Evolutionary conservation across 176 grass and related monocot species (phyloP), one percentile per base, ranked within the genome.

Genomic region (Elaeis guineensis): DNA sequence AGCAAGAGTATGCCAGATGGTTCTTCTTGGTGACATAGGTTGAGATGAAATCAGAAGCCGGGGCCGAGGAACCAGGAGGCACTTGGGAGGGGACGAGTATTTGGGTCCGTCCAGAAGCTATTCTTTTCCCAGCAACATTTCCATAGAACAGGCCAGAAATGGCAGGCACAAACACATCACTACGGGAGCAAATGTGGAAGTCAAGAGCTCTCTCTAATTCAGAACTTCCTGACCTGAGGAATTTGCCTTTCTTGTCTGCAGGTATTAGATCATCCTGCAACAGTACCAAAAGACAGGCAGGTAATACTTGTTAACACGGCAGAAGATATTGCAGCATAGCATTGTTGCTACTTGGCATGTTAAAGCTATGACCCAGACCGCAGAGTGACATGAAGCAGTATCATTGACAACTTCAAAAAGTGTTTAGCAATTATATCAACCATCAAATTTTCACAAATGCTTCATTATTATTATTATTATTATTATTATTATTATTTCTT

Each of bases 1-100:
- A 80, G 56, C 78, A 80, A 16, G 70, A 80, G 70, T 80, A 69
- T 5, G 59, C 78, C 48, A 74, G n/a, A 69, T 80, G 78, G 64
- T 55, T 75, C 64, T 80, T 80, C 71, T 80, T 65, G 30, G 71
- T 57, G 19, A 75, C 51, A 64, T 58, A 70, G n/a, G 64, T 16
- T 14, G 78, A 80, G 52, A 75, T 4, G 26, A 80, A 80, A 52
- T 80, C 71, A 21, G 52, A 65, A 49, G 55, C 16, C 2, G 14
- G 16, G 19, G 64, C 57, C 0, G 65, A 54, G 17, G 16, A 26
- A 39, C 30, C 55, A 16, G 51, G 39, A 16, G 51, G 39, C 11
- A 67, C 50, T 60, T 55, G 61, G 20, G 44, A 4, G 17, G 77
- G 69, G 11, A 57, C 70, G 18, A 80, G 63, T 7, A 75, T 74